Conservation (phyloP, 768 basidiomycete species). For the Amanita rubescens region DNA sequence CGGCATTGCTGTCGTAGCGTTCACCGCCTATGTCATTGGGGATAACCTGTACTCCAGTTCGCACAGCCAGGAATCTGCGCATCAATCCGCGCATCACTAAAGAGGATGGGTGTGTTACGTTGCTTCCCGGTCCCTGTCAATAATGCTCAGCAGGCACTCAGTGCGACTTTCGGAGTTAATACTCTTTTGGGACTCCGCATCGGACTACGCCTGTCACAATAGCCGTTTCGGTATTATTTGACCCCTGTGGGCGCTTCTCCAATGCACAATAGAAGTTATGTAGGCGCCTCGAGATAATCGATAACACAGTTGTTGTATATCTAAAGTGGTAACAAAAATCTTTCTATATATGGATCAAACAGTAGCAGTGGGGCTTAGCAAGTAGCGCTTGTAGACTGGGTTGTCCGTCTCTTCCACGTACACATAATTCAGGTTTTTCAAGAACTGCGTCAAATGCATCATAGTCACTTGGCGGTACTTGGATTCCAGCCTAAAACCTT, state of each 20-base stretch:
- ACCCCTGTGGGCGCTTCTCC: too few species aligned
- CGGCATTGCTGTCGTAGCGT: conserved; percentile 87
- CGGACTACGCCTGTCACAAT: neutral
- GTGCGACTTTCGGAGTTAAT: neutral
- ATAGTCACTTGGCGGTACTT: conserved; percentile 69
- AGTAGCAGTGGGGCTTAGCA: conserved; percentile 19
- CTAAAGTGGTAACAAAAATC: too few species aligned
- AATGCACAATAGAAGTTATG: too few species aligned
- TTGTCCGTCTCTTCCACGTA: conserved; percentile 95
- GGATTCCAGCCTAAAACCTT: conserved; percentile 91
- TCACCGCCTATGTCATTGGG: conserved; percentile 82
- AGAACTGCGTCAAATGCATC: conserved; percentile 65
- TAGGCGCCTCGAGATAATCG: neutral
- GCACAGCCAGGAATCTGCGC: conserved; percentile 13
- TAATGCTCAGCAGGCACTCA: neutral
- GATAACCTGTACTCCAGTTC: conserved; percentile 59
- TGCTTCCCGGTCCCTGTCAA: too few species aligned
- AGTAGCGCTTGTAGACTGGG: conserved; percentile 70
- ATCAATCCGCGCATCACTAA: conserved; percentile 21
- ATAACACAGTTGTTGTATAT: neutral
- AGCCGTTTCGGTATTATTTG: neutral
- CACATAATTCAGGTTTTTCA: conserved; percentile 73
- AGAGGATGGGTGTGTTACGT: neutral
- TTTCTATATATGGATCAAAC: neutral
- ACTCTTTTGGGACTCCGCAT: neutral